Percentiles rank a stretch among this genome's conserved stretches.
These are phyloP conservation scores for Chytriomyces sp. DNA, from an alignment of 192 early-diverging fungal species.

Conservation along the genomic window DNA sequence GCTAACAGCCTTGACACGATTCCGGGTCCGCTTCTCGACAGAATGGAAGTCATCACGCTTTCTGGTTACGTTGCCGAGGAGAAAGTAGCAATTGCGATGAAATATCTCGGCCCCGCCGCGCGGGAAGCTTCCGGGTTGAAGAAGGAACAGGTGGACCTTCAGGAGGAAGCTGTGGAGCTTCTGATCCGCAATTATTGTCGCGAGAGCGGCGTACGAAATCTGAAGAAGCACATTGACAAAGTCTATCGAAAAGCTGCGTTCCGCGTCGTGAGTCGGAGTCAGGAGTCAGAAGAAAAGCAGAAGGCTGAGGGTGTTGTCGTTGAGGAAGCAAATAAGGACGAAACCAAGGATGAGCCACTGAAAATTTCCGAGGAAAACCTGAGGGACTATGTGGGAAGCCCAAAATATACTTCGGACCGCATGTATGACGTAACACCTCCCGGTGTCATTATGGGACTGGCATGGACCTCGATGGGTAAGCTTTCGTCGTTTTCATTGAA, in stretches of 20 bases:
- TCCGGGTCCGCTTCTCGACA: slow-evolving; percentile 94
- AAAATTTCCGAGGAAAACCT: slow-evolving; percentile 71
- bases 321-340: no score
- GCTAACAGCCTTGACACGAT: slow-evolving; percentile 98
- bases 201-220: slow-evolving; percentile 95
- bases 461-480: slow-evolving; percentile 94
- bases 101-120: slow-evolving; percentile 86
- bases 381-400: slow-evolving; percentile 92
- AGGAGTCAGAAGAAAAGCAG: slow-evolving; percentile 28
- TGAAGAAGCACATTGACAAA: slow-evolving; percentile 99
- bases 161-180: slow-evolving; percentile 74
- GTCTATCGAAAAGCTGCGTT: slow-evolving; percentile 96
- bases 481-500: slow-evolving; percentile 11
- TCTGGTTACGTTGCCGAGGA: slow-evolving; percentile 71
- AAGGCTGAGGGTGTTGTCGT: slow-evolving; percentile 19
- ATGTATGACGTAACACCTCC: slow-evolving; percentile 89
- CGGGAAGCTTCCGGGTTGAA: slow-evolving; percentile 81
- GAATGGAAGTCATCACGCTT: slow-evolving; percentile 97
- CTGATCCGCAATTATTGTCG: slow-evolving; percentile 92
- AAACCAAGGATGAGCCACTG: slow-evolving; percentile 58
- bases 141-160: slow-evolving; percentile 32
- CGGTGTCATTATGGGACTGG: slow-evolving; percentile 97
- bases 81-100: slow-evolving; percentile 88
- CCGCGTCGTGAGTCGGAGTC: slow-evolving; percentile 70
- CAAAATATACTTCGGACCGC: slow-evolving; percentile 83